Base-by-base conservation (phyloP, 2,329 filamentous ascomycete species). In the Lojkania enalia region DNA sequence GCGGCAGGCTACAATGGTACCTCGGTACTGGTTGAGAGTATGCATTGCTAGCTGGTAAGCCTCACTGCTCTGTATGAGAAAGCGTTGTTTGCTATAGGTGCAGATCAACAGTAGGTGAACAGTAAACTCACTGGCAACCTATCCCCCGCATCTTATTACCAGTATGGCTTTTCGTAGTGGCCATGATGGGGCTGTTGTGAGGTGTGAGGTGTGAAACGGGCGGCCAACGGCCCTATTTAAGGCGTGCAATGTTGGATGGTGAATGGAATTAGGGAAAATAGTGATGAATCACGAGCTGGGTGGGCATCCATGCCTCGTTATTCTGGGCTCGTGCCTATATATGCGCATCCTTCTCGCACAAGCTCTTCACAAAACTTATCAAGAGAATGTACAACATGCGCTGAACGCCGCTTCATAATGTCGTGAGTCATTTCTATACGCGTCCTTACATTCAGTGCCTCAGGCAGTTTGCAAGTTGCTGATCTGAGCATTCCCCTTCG, bases 1-100 rank as follows among this genome's bases (percentile, higher is more conserved):
- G 23, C 74, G 72, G n/a, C 80, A 67, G 9, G 76, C 77, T 18
- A 79, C 75, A 1, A 83, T 61, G n/a, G 61, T 59, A 19, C 81
- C 81, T 38, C 79, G 72, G 45, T 73, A 65, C 43, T 77, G 76
- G 5, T 75, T 69, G 12, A 66, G 49, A 2, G 66, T 54, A 3
- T 79, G 64, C 18, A 73, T 72, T 20, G 48, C 53, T 18, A 42
- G 18, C 39, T 56, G 53, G 44, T 54, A 54, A 23, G 14, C 43
- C 30, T 56, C 53, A 33, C 53, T 54, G 30, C 9, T 9, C 7
- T 16, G 30, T 7, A 33, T 33, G 9, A 33, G 30, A 33, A 16
- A 16, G 15, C 15, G 30, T 7, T 33, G 7, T 33, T 33, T 9
- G 9, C 15, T 9, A 16, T 27, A n/a, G 25, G n/a, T 27, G 25